Evolutionary conservation across 2,329 filamentous ascomycete species (phyloP), one percentile per base, ranked within the genome.

Genomic region (Monilinia fructigena): DNA sequence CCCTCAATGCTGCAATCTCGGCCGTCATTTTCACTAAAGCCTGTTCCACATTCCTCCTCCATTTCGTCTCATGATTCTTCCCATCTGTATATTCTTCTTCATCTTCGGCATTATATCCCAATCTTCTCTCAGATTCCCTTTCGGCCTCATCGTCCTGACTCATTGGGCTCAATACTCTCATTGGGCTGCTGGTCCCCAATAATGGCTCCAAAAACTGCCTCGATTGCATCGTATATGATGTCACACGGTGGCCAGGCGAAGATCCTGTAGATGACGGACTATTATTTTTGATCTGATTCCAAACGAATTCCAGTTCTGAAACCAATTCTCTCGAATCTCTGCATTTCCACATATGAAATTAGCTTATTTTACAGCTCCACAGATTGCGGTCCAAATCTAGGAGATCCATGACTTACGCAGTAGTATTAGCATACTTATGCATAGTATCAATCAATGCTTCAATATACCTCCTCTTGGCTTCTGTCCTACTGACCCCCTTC

Each of bases 251-350:
- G 70, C 83, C 81, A n/a, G 84, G 82, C 1, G 83, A 86, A 14
- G 84, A 83, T 52, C 84, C 77, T 50, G 87, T 80, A 48, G 89
- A 87, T 23, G 85, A 86, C 4, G 89, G 86, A 14, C 86, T 86
- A 74, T 94, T 97, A 72, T 89, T 90, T 78, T 95, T 96, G 73
- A 99, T 94, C 77, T 98, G 95, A 73, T 97, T 93, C 95, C 95
- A 99, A 50, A 99, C 94, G 74, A 98, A 99, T 79, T 99, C 95
- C n/a, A 99, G 86, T 78, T 99, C 95, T 12, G 88, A 84, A 48
- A 98, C 93, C 50, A 99, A 83, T 78, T 96, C 93, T 68, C 89
- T 85, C 10, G 92, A 92, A 76, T 97, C 93, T 59, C 86, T 88
- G 70, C 64, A 35, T 65, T 56, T 47, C 7, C 54, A 68, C 70